Percentiles rank a stretch among this genome's conserved stretches.
These are phyloP conservation scores for Thelonectria discophora DNA, from an alignment of 2,329 filamentous ascomycete species.

Conservation along the genomic window DNA sequence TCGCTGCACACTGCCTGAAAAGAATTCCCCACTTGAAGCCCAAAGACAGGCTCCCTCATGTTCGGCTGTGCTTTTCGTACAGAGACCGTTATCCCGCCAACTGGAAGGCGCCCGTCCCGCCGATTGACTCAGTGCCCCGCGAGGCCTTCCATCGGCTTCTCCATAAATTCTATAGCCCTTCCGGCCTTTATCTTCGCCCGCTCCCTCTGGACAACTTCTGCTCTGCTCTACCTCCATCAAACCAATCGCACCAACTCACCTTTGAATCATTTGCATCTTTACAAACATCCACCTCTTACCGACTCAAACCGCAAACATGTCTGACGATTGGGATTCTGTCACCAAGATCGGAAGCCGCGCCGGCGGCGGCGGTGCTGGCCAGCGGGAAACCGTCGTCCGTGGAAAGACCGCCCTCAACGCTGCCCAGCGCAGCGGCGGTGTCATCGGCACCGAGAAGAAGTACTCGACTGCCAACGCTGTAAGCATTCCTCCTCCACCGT, in stretches of 20 bases:
- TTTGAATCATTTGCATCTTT: background rate
- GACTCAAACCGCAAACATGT: conserved; percentile 57
- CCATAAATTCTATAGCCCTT: conserved; percentile 41
- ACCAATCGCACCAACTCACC: conserved; percentile 1
- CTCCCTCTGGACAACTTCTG: conserved; percentile 31
- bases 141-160: conserved; percentile 44
- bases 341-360: conserved; percentile 95
- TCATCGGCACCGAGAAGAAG: conserved; percentile 94
- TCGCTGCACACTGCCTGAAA: conserved; percentile 10
- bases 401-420: conserved; percentile 88
- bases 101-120: conserved; percentile 34
- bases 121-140: conserved; percentile 51
- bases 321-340: conserved; percentile 81
- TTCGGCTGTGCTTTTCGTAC: background rate
- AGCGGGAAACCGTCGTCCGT: conserved; percentile 88
- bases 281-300: background rate
- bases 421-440: conserved; percentile 79
- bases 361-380: conserved; percentile 69
- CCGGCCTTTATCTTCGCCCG: conserved; percentile 33
- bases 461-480: conserved; percentile 74
- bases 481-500: conserved; percentile 29
- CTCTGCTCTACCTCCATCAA: conserved; percentile 18
- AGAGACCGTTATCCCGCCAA: background rate
- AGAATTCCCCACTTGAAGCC: conserved; percentile 1
- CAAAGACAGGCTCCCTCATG: conserved; percentile 5